phyloP scores from a whole-genome alignment of 139 green algal species.

The Coccomyxa sp. region DNA sequence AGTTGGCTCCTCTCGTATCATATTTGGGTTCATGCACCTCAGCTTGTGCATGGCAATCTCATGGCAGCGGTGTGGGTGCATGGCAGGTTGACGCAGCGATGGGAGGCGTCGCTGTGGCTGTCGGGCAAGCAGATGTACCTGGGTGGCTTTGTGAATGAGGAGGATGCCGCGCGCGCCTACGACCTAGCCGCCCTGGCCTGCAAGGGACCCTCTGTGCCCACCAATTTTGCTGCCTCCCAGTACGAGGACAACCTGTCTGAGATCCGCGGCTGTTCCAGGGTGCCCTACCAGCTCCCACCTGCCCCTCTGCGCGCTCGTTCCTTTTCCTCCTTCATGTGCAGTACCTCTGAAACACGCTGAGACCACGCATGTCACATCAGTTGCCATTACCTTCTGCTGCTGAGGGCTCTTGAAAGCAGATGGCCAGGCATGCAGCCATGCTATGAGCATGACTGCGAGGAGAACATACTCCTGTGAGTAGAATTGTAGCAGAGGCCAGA shows the following conservation, averaged over 20 bases:
- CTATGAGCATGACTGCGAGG: not conserved
- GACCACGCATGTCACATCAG: too few relatives aligned
- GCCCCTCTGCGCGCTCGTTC: too few relatives aligned
- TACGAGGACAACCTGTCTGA: slow-evolving; percentile 39
- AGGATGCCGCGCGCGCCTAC: slow-evolving; percentile 50
- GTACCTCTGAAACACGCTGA: too few relatives aligned
- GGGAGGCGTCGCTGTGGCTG: slow-evolving; percentile 64
- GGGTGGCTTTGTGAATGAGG: slow-evolving; percentile 51
- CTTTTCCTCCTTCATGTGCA: too few relatives aligned
- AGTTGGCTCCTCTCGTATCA: too few relatives aligned
- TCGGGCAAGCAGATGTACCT: slow-evolving; percentile 57
- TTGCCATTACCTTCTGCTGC: too few relatives aligned
- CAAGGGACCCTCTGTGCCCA: slow-evolving; percentile 42
- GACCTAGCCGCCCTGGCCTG: slow-evolving; percentile 57
- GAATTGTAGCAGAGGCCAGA: too few relatives aligned
- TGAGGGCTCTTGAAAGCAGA: not conserved
- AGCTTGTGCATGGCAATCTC: too few relatives aligned
- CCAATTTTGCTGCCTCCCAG: slow-evolving; percentile 39
- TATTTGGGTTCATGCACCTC: too few relatives aligned
- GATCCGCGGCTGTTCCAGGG: slow-evolving; percentile 18
- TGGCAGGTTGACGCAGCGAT: slow-evolving; percentile 57
- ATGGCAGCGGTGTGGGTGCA: too few relatives aligned
- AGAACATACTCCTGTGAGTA: too few relatives aligned
- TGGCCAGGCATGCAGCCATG: not conserved
- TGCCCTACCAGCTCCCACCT: not conserved